Conservation (phyloP, 169 alveolate species). For the Plasmodium fragile region DNA sequence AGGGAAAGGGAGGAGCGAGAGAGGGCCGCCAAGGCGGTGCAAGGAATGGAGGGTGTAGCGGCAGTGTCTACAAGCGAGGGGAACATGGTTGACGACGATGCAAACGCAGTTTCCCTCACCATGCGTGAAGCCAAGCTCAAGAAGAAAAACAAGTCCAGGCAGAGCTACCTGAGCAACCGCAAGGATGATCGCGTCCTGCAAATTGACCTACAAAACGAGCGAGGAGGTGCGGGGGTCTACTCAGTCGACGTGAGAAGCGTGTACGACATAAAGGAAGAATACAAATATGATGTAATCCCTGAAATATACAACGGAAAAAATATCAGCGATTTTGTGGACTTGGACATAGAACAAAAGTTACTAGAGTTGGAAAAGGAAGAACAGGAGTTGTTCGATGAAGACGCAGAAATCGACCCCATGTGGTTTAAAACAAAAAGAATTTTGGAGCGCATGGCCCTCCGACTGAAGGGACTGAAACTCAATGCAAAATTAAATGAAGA, state of each 20-base stretch:
- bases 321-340: conserved; percentile 97
- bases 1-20: conserved; percentile 47
- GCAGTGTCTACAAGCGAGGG: background rate
- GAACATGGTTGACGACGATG: background rate
- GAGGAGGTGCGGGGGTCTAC: conserved; percentile 99
- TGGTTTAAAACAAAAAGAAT: conserved; percentile 63
- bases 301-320: conserved; percentile 98
- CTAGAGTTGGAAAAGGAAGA: conserved; percentile 97
- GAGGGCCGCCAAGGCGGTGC: background rate
- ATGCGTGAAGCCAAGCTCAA: conserved; percentile 81
- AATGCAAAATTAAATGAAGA: conserved; percentile 41
- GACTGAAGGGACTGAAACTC: conserved; percentile 36
- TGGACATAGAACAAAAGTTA: conserved; percentile 96
- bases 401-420: conserved; percentile 82
- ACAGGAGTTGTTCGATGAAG: conserved; percentile 89
- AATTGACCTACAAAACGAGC: conserved; percentile 91
- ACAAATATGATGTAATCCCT: conserved; percentile 98
- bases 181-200: conserved; percentile 82
- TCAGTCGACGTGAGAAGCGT: conserved; percentile 91
- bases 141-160: conserved; percentile 56
- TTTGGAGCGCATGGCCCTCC: conserved; percentile 58
- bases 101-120: background rate
- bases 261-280: conserved; percentile 78
- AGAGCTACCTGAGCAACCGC: conserved; percentile 46
- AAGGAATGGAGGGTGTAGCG: background rate